Evolutionary conservation across 2,329 filamentous ascomycete species (phyloP).

Genomic region (Fusarium oxysporum): DNA sequence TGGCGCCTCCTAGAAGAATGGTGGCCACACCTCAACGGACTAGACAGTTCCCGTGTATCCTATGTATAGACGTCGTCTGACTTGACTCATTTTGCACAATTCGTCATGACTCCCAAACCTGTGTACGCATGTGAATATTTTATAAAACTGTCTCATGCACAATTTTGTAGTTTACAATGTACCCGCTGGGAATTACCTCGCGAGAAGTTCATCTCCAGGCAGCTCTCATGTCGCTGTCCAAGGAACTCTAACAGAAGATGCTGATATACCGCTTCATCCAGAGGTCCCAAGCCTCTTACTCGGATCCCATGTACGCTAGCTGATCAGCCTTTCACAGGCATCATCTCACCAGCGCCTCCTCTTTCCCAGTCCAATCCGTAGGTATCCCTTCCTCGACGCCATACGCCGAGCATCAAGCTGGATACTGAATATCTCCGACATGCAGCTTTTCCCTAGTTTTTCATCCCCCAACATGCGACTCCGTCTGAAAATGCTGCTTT

Average conservation of each 20-base stretch:
- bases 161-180: slow-evolving; percentile 44
- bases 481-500: slow-evolving; percentile 43
- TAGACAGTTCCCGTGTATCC: slow-evolving; percentile 51
- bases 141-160: slow-evolving; percentile 38
- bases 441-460: slow-evolving; percentile 37
- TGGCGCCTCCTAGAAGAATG: slow-evolving; percentile 36
- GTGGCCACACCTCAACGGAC: slow-evolving; percentile 41
- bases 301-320: slow-evolving; percentile 20
- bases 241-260: slow-evolving; percentile 15
- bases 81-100: slow-evolving; percentile 46
- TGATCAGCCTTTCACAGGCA: slow-evolving; percentile 32
- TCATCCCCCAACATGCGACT: slow-evolving; percentile 39
- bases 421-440: slow-evolving; percentile 38
- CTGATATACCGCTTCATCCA: slow-evolving; percentile 13
- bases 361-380: slow-evolving; percentile 21
- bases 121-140: slow-evolving; percentile 32
- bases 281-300: slow-evolving; percentile 31
- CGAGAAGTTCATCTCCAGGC: slow-evolving; percentile 17
- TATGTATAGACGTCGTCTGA: slow-evolving; percentile 52
- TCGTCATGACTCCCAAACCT: neutral
- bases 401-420: slow-evolving; percentile 44
- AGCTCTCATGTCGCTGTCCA: slow-evolving; percentile 25
- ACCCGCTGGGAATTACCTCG: slow-evolving; percentile 25
- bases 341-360: slow-evolving; percentile 25
- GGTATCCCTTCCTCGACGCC: slow-evolving; percentile 45